These are phyloP conservation scores for Micromonas commoda DNA, from an alignment of 139 green algal genomes.

Conservation along the genomic window DNA sequence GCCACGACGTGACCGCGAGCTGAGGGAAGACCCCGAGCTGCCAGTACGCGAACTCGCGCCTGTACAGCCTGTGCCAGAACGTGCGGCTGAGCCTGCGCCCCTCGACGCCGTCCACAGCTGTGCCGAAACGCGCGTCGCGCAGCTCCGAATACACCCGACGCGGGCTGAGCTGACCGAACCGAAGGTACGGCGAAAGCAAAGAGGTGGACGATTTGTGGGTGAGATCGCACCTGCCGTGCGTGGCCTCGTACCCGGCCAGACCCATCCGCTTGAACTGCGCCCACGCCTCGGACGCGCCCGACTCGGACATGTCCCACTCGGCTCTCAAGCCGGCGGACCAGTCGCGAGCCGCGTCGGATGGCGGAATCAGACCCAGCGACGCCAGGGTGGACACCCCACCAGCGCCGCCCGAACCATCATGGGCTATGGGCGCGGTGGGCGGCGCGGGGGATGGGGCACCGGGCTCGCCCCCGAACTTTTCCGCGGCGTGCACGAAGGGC, in stretches of 20 bases:
- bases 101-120: neutral
- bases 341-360: neutral
- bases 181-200: conserved; percentile 16
- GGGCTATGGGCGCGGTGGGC: neutral
- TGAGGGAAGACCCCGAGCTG: conserved; percentile 44
- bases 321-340: neutral
- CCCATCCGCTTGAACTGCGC: neutral
- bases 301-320: conserved; percentile 19
- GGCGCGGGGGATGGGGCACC: neutral
- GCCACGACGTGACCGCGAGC: neutral
- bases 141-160: neutral
- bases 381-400: neutral
- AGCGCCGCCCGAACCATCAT: neutral
- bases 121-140: neutral
- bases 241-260: neutral
- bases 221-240: neutral
- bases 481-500: conserved; percentile 15
- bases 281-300: neutral
- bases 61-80: conserved; percentile 46
- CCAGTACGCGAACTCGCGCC: conserved; percentile 68
- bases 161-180: conserved; percentile 13
- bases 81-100: neutral
- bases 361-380: neutral
- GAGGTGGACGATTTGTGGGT: neutral
- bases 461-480: neutral